Conservation (phyloP, 2,329 filamentous ascomycete genomes). For the Fusarium pseudonygamai region DNA sequence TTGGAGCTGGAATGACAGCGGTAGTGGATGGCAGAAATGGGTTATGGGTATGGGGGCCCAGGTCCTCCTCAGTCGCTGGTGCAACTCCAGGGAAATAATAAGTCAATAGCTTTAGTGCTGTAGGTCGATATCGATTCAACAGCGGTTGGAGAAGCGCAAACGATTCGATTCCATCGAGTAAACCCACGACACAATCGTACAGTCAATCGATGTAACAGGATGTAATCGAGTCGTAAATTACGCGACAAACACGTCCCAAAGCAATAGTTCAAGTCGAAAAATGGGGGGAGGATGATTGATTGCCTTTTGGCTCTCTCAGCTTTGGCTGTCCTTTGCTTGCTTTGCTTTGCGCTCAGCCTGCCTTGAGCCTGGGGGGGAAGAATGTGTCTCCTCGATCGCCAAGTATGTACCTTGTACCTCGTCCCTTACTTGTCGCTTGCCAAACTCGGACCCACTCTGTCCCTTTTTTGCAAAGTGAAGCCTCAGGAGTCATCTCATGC, state of each 20-base stretch:
- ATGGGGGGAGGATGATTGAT: slow-evolving; percentile 39
- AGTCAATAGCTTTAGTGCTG: slow-evolving; percentile 46
- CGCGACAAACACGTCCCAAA: slow-evolving; percentile 36
- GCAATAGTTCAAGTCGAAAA: slow-evolving; percentile 40
- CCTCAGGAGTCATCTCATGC: slow-evolving; percentile 38
- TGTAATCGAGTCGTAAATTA: slow-evolving; percentile 37
- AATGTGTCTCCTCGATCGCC: slow-evolving; percentile 54
- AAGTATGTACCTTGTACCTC: slow-evolving; percentile 37
- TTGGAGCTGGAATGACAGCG: slow-evolving; percentile 41
- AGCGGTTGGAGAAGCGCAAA: slow-evolving; percentile 44
- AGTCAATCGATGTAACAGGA: slow-evolving; percentile 43
- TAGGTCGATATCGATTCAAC: neutral
- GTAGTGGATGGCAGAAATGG: slow-evolving; percentile 46
- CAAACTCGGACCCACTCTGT: slow-evolving; percentile 44
- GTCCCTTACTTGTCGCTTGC: slow-evolving; percentile 39
- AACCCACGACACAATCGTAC: slow-evolving; percentile 45
- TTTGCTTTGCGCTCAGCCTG: slow-evolving; percentile 29
- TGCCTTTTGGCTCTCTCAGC: slow-evolving; percentile 7
- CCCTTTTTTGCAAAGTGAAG: slow-evolving; percentile 35
- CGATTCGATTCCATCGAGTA: slow-evolving; percentile 46
- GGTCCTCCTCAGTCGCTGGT: slow-evolving; percentile 47
- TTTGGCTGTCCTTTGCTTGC: slow-evolving; percentile 26
- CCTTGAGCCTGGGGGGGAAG: slow-evolving; percentile 44
- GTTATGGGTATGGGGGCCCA: slow-evolving; percentile 10
- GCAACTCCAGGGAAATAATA: slow-evolving; percentile 48